phyloP scores from a whole-genome alignment of 2,329 filamentous ascomycete species.

The Beauveria medogensis region DNA sequence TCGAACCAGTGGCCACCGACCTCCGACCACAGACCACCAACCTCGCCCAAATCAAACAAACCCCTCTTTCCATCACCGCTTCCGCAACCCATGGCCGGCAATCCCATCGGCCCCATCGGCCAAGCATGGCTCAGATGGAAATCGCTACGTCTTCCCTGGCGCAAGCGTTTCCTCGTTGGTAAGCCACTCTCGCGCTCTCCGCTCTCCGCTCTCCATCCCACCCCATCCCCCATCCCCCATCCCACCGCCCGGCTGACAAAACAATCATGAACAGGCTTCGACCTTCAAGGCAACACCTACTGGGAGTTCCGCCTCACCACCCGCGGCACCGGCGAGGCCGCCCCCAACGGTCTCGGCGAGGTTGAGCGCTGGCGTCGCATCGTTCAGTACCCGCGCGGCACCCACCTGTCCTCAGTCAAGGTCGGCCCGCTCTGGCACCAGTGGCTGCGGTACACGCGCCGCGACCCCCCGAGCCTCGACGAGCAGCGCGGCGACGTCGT shows the following conservation, averaged over 20 bases:
- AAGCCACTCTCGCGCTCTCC: slow-evolving; percentile 7
- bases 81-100: slow-evolving; percentile 23
- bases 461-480: slow-evolving; percentile 43
- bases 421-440: slow-evolving; percentile 60
- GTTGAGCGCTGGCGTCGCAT: slow-evolving; percentile 51
- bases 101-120: slow-evolving; percentile 27
- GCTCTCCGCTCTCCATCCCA: neutral
- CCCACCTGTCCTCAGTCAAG: slow-evolving; percentile 45
- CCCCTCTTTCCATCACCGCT: neutral
- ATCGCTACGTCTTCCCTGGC: slow-evolving; percentile 53
- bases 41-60: neutral
- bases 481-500: slow-evolving; percentile 49
- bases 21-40: neutral
- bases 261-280: slow-evolving; percentile 41
- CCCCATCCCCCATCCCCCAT: slow-evolving; percentile 3
- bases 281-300: slow-evolving; percentile 59
- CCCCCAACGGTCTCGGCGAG: slow-evolving; percentile 18
- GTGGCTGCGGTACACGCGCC: slow-evolving; percentile 56
- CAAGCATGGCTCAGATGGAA: slow-evolving; percentile 55
- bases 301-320: slow-evolving; percentile 56
- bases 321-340: slow-evolving; percentile 17
- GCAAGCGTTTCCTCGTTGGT: slow-evolving; percentile 56
- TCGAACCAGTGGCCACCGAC: neutral
- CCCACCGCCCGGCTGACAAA: neutral
- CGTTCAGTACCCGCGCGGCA: slow-evolving; percentile 47